Conservation (phyloP, 2,329 filamentous ascomycete species). For the Lizonia empirigonia region DNA sequence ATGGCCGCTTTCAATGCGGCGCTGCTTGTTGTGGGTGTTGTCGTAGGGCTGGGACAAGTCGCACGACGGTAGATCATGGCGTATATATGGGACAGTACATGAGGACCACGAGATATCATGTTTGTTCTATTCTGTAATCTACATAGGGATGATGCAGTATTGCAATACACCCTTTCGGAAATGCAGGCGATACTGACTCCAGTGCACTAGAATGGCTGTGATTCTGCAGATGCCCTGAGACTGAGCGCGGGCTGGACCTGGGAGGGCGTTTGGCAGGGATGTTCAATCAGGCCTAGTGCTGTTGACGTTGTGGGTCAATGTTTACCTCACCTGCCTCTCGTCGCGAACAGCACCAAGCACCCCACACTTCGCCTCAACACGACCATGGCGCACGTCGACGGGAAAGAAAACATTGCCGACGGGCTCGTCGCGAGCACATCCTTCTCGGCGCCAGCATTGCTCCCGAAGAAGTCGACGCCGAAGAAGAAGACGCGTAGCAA, state of each 20-base stretch:
- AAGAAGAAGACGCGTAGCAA: slow-evolving; percentile 72
- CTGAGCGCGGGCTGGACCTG: no score
- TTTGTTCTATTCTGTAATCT: not conserved
- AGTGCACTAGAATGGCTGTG: not conserved
- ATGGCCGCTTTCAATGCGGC: slow-evolving; percentile 87
- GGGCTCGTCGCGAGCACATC: slow-evolving; percentile 41
- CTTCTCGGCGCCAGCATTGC: slow-evolving; percentile 33
- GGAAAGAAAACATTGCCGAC: slow-evolving; percentile 73
- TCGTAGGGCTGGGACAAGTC: slow-evolving; percentile 23
- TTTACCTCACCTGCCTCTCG: slow-evolving; percentile 18
- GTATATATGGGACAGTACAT: slow-evolving; percentile 2
- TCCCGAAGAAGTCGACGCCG: slow-evolving; percentile 37
- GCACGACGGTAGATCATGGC: slow-evolving; percentile 5
- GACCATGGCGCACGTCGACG: slow-evolving; percentile 49
- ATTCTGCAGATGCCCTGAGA: no score
- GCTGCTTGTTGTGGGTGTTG: slow-evolving; percentile 60
- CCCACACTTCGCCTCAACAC: slow-evolving; percentile 18
- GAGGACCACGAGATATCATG: not conserved
- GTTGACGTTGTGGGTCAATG: slow-evolving; percentile 12
- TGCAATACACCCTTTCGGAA: not conserved
- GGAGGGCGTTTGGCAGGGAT: no score
- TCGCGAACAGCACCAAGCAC: slow-evolving; percentile 12
- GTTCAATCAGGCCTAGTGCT: not conserved
- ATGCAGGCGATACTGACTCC: not conserved
- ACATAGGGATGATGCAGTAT: not conserved